Percentiles rank a stretch among this genome's conserved stretches.
Evolutionary conservation across 768 basidiomycete species (phyloP).

Genomic region (Trametopsis cervina): DNA sequence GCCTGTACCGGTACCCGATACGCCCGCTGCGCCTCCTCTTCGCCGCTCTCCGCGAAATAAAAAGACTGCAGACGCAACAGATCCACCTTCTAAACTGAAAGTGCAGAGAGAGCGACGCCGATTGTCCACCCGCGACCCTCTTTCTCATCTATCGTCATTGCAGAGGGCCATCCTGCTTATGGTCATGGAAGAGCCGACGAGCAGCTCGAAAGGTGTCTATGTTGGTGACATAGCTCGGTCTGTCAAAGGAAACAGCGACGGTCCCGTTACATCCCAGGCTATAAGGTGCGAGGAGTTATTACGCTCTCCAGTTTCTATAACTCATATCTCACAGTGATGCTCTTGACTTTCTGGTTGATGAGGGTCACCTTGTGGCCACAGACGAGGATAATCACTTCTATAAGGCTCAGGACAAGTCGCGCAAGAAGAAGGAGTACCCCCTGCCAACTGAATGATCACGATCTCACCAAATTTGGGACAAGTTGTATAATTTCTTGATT

Average conservation of each 20-base stretch:
- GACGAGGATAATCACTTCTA: conserved; percentile 10
- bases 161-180: conserved; percentile 19
- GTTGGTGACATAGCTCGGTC: not conserved
- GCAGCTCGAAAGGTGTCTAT: not conserved
- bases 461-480: too few relatives aligned
- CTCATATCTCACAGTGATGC: conserved; percentile 12
- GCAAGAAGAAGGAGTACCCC: not conserved
- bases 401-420: not conserved
- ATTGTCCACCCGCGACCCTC: conserved; percentile 12
- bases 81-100: too few relatives aligned
- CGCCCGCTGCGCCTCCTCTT: too few relatives aligned
- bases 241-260: not conserved
- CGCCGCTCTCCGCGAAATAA: not conserved
- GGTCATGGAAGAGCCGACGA: conserved; percentile 9
- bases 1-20: too few relatives aligned
- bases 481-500: too few relatives aligned
- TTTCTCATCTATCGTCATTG: conserved; percentile 14
- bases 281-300: not conserved
- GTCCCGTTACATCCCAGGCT: not conserved
- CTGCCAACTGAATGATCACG: too few relatives aligned
- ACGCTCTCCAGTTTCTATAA: too few relatives aligned
- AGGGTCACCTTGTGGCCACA: conserved; percentile 12
- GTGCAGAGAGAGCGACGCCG: too few relatives aligned
- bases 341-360: conserved; percentile 17
- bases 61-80: not conserved